Evolutionary conservation across 495 filamentous ascomycete genomes (phyloP).

Genomic region (Paragyromitra xinjiangensis): DNA sequence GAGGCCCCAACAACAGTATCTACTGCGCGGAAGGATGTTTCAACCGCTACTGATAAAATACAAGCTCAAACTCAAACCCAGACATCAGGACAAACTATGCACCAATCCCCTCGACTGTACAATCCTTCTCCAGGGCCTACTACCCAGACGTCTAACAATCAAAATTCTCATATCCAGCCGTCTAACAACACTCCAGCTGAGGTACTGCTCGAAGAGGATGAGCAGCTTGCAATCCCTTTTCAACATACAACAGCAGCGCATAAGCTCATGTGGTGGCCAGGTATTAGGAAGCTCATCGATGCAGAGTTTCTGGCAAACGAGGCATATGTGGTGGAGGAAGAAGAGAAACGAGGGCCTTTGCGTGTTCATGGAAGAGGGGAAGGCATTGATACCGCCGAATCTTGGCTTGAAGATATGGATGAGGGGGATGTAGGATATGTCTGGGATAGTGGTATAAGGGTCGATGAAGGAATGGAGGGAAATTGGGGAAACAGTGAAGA

Average conservation of each 20-base stretch:
- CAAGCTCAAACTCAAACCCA: background rate
- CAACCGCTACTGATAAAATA: constrained; percentile 33
- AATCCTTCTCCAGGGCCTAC: constrained; percentile 37
- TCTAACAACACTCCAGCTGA: constrained; percentile 42
- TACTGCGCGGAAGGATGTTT: constrained; percentile 38
- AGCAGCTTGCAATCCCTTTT: constrained; percentile 66
- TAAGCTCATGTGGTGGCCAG: constrained; percentile 70
- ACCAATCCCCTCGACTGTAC: constrained; percentile 39
- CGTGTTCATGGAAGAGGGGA: constrained; percentile 82
- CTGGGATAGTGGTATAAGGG: constrained; percentile 55
- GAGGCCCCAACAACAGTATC: constrained; percentile 17
- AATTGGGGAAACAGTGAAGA: constrained; percentile 39
- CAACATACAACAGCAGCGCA: constrained; percentile 77
- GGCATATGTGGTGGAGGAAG: constrained; percentile 68
- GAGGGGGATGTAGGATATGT: constrained; percentile 47
- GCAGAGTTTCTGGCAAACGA: constrained; percentile 57
- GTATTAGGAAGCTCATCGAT: constrained; percentile 64
- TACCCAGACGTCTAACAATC: constrained; percentile 26
- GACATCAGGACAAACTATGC: constrained; percentile 22
- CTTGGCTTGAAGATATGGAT: constrained; percentile 51
- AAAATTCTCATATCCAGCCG: constrained; percentile 24
- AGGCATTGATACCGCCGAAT: constrained; percentile 64
- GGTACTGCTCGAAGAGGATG: constrained; percentile 56
- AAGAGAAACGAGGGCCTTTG: constrained; percentile 78
- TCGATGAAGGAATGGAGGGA: constrained; percentile 42